Evolutionary conservation across 306 rosid species (phyloP), one percentile per base, ranked within the genome.

Genomic region (Oxytropis ochrocephala): DNA sequence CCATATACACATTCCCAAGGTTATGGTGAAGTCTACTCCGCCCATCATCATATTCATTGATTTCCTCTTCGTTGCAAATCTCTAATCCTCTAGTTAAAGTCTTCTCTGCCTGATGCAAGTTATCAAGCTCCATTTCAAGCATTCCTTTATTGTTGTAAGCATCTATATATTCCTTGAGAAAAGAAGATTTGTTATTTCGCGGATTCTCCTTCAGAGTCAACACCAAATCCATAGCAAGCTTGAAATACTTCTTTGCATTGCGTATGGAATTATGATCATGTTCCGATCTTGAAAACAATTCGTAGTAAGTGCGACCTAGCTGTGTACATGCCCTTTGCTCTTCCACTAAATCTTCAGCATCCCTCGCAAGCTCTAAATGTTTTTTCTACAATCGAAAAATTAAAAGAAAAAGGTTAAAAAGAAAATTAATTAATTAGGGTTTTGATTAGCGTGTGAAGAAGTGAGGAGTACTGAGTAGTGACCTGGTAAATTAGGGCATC

Each of bases 11-110:
- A 72, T 77, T 78, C 53, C 98, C 98, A 67, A 94, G 96, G 81
- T 88, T 87, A 83, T 94, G 97, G 78, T 88, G 95, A 30, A 94
- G 91, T 85, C 98, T 85, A 65, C 85, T 94, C 18, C 97, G 90
- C 12, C 84, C 86, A 47, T 81, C 96, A 35, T 94, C 87, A 18
- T 65, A 55, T 75, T 76, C 84, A n/a, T 62, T 50, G 30, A 90
- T 79, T 85, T 94, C 98, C 75, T 94, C 98, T 74, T 90, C 92
- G 0, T 85, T 76, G 21, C 98, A 94, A 72, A 90, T 90, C 56
- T 79, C 58, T 57, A 94, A 64, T 46, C 95, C 96, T 76, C 36
- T 55, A 3, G 24, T 72, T 11, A 94, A 57, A 48, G 81, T 81
- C 62, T 84, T 82, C 77, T 49, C 21, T 14, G 98, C 97, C 68